Percentiles rank a stretch among this genome's conserved stretches.
Evolutionary conservation across 441 rosid genomes (phyloP).

Genomic region (Brassica hybrid): DNA sequence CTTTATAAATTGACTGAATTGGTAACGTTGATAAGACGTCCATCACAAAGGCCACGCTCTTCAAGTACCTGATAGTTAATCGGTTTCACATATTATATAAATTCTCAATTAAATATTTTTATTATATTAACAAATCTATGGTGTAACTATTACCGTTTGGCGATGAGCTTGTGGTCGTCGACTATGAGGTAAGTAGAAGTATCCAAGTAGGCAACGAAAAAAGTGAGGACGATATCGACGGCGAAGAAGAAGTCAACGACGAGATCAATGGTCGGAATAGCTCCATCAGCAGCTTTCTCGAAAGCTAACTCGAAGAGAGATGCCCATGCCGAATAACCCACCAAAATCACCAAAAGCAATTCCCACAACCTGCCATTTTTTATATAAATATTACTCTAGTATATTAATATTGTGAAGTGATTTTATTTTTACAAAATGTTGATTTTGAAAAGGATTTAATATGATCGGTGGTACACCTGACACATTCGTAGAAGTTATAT

Average conservation of each 20-base stretch:
- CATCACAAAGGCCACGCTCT: constrained; percentile 67
- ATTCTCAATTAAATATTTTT: not conserved
- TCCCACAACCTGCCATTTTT: constrained; percentile 65
- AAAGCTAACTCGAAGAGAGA: constrained; percentile 87
- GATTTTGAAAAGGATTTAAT: not conserved
- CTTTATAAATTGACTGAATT: constrained; percentile 58
- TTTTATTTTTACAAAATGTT: not conserved
- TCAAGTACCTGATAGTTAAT: constrained; percentile 56
- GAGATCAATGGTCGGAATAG: constrained; percentile 61
- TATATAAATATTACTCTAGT: not conserved
- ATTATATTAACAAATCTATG: not conserved
- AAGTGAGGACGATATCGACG: constrained; percentile 72
- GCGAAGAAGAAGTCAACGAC: constrained; percentile 81
- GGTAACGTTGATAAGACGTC: constrained; percentile 92
- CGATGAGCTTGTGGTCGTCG: constrained; percentile 77
- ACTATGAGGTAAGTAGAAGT: constrained; percentile 74
- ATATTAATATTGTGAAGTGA: not conserved
- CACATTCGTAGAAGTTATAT: not conserved
- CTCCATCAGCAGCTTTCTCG: constrained; percentile 56
- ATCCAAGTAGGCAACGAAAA: constrained; percentile 91
- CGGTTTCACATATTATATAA: not conserved
- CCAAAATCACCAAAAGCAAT: constrained; percentile 71
- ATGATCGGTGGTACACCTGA: not conserved
- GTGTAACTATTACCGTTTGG: constrained; percentile 48
- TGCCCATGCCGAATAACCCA: constrained; percentile 88